Evolutionary conservation across 2,329 filamentous ascomycete genomes (phyloP), one percentile per base, ranked within the genome.

Genomic region (Colletotrichum sp.): DNA sequence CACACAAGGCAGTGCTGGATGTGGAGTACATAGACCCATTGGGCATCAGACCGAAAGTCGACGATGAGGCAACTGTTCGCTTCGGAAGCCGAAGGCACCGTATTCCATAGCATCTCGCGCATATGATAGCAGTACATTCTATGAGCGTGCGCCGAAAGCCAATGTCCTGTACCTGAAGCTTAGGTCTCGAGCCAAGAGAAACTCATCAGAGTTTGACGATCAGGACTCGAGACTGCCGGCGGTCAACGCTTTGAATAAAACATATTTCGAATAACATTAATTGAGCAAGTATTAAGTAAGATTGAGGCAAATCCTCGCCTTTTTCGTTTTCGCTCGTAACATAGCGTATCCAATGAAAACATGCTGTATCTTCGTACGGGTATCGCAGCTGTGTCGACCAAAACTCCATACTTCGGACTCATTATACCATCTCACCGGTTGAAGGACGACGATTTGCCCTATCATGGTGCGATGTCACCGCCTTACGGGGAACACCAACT

Each of bases 1-100:
- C 39, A 57, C 66, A 70, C 49, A 74, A 70, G 71, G 71, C 71
- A 44, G 71, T 74, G 71, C 59, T 57, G 6, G 10, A 6, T n/a
- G 44, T 65, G 66, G 66, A 55, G 64, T 9, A 24, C 10, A 59
- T 2, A 1, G 28, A 15, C 52, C 64, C 55, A 39, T 69, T 6
- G 28, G 39, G 60, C 39, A 69, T 69, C 30, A 69, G 71, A 63
- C 57, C 28, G 57, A 52, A 16, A 24, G 52, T 52, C n/a, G 30
- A 69, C 24, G 55, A 28, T 4, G 55, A 59, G 0, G 21, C 44
- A 0, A 52, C 44, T 52, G 6, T 52, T 52, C 44, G n/a, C 44
- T 59, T 26, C 55, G 55, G 55, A 13, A 59, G 55, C 55, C 55
- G 55, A 30, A 28, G 5, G 6, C 12, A 7, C 9, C 32, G 24